Conservation (phyloP, 1,139 yeast genomes). For the Hyphopichia burtonii region DNA sequence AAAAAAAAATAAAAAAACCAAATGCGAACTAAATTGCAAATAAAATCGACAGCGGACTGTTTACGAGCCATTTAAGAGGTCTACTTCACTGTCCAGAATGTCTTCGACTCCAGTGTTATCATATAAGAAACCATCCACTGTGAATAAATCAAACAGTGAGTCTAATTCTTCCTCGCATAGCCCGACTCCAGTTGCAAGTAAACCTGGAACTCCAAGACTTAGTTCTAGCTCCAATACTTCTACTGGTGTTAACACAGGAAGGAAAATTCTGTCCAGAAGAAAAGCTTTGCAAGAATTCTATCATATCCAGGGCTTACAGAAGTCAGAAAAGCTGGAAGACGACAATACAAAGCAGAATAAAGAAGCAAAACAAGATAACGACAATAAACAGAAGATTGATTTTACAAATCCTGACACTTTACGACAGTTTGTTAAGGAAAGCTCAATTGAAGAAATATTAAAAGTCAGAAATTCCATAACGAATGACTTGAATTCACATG, state of each 20-base stretch:
- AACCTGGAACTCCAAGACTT: conserved; percentile 10
- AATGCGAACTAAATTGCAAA: background rate
- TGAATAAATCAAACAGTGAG: background rate
- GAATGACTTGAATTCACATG: conserved; percentile 34
- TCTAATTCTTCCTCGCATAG: conserved; percentile 6
- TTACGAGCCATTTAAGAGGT: background rate
- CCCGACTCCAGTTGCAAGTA: conserved; percentile 9
- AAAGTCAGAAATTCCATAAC: conserved; percentile 34
- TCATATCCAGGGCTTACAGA: conserved; percentile 25
- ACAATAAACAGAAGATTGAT: conserved; percentile 8
- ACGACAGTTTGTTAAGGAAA: conserved; percentile 31
- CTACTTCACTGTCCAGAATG: background rate
- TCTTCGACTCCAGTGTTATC: conserved; percentile 16
- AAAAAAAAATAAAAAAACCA: background rate
- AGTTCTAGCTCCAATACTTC: conserved; percentile 8
- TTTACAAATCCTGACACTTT: conserved; percentile 23
- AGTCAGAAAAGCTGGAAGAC: conserved; percentile 2
- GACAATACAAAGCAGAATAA: conserved; percentile 3
- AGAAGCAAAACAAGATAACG: background rate
- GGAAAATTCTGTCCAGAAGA: conserved; percentile 41
- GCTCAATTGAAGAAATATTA: conserved; percentile 36
- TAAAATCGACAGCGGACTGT: background rate
- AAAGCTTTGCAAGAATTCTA: conserved; percentile 47
- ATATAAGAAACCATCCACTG: conserved; percentile 24
- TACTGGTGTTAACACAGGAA: conserved; percentile 5